Conservation (phyloP, 164 flowering plant genomes). For the Magnolia officinalis region DNA sequence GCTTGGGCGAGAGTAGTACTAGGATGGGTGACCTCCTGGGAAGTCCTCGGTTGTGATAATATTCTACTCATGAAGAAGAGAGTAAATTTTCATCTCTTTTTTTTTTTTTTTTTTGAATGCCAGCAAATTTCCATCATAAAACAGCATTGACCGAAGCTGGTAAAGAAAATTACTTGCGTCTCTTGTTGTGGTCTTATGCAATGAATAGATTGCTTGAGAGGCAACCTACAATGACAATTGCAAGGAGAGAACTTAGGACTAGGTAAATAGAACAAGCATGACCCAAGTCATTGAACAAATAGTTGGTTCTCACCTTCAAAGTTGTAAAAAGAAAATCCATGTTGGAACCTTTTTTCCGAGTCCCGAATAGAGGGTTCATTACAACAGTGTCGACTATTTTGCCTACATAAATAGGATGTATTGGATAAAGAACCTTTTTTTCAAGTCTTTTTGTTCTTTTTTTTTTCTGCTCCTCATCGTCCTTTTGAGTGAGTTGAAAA, state of each 20-base stretch:
- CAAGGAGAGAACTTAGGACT: neutral
- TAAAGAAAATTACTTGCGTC: slow-evolving; percentile 48
- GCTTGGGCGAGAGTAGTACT: too few species aligned
- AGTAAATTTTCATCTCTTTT: too few species aligned
- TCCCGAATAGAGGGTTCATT: slow-evolving; percentile 99
- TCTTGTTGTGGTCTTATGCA: slow-evolving; percentile 94
- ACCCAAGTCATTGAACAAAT: neutral
- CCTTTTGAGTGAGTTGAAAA: too few species aligned
- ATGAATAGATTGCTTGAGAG: slow-evolving; percentile 85
- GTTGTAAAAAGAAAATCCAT: slow-evolving; percentile 74
- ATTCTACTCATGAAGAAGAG: too few species aligned
- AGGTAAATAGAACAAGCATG: neutral
- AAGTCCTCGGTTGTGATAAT: too few species aligned
- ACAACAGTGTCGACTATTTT: slow-evolving; percentile 73
- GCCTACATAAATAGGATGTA: slow-evolving; percentile 32
- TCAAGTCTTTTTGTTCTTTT: too few species aligned
- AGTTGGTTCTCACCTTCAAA: slow-evolving; percentile 48
- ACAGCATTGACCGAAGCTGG: neutral
- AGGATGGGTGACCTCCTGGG: too few species aligned
- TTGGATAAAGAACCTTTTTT: slow-evolving; percentile 2
- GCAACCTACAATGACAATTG: slow-evolving; percentile 52
- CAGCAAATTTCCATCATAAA: neutral
- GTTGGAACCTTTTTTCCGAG: slow-evolving; percentile 88
- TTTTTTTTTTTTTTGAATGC: too few species aligned
- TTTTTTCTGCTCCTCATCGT: too few species aligned